A percentile compares a stretch with the other conserved stretches of the same genome.
These are phyloP conservation scores for Ceratobasidium sp. DNA, from an alignment of 1,284 basidiomycete genomes.

Conservation along the genomic window DNA sequence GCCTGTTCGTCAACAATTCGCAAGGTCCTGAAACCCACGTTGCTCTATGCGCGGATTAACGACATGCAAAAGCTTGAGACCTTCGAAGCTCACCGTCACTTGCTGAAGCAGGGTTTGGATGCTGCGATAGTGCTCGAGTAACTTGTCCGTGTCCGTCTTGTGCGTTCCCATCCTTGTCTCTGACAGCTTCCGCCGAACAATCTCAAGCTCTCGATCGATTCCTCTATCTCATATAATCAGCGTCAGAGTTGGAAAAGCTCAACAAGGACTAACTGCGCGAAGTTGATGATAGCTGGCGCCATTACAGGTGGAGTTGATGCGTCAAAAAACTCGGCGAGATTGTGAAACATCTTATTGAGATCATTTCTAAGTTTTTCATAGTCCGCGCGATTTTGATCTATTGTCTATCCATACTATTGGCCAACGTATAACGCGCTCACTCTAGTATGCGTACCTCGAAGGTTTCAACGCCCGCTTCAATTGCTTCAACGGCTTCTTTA, in stretches of 20 bases:
- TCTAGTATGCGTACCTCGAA: too few relatives aligned
- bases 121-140: background rate
- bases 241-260: background rate
- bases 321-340: background rate
- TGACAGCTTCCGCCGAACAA: background rate
- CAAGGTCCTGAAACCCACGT: too few relatives aligned
- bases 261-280: background rate
- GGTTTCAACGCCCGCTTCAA: too few relatives aligned
- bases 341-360: background rate
- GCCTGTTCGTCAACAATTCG: too few relatives aligned
- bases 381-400: background rate
- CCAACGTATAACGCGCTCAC: too few relatives aligned
- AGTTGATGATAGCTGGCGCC: background rate
- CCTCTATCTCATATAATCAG: background rate
- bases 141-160: background rate
- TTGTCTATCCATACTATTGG: background rate
- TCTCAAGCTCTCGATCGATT: background rate
- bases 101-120: background rate
- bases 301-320: background rate
- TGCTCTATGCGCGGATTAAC: background rate
- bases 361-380: background rate
- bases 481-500: too few relatives aligned
- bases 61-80: background rate
- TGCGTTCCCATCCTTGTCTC: background rate
- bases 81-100: background rate